Percentiles rank a stretch among this genome's conserved stretches.
Evolutionary conservation across 257 asterid genomes (phyloP).

Genomic region (Gardenia jasminoides): DNA sequence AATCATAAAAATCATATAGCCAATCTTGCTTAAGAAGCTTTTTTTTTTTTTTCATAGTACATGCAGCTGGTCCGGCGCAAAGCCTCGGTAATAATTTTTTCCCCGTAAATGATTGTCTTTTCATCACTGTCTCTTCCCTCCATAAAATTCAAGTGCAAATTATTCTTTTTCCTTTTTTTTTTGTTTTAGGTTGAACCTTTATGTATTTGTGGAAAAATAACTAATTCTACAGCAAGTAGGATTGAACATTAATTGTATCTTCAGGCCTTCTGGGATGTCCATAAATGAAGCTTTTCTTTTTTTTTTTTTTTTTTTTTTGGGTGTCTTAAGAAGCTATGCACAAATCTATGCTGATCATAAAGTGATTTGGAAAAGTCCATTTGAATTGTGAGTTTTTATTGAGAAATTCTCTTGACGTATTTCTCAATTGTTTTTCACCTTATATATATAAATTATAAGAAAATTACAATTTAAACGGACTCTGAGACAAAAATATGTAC

Average conservation of each 20-base stretch:
- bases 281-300: not conserved
- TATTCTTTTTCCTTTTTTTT: not conserved
- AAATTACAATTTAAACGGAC: too few relatives aligned
- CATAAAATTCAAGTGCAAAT: not conserved
- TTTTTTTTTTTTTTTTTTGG: too few relatives aligned
- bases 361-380: too few relatives aligned
- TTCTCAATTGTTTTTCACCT: too few relatives aligned
- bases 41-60: not conserved
- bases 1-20: not conserved
- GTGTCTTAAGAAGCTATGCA: too few relatives aligned
- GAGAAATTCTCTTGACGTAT: too few relatives aligned
- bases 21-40: constrained; percentile 23
- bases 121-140: constrained; percentile 4
- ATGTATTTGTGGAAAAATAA: not conserved
- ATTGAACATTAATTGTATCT: not conserved
- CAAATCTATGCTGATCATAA: too few relatives aligned
- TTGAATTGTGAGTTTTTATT: too few relatives aligned
- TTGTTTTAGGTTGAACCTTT: not conserved
- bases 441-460: too few relatives aligned
- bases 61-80: not conserved
- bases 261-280: not conserved
- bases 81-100: not conserved
- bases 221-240: not conserved
- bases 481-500: too few relatives aligned
- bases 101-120: not conserved